Evolutionary conservation across 164 flowering plant species (phyloP).

Genomic region (Nymphaea thermarum): DNA sequence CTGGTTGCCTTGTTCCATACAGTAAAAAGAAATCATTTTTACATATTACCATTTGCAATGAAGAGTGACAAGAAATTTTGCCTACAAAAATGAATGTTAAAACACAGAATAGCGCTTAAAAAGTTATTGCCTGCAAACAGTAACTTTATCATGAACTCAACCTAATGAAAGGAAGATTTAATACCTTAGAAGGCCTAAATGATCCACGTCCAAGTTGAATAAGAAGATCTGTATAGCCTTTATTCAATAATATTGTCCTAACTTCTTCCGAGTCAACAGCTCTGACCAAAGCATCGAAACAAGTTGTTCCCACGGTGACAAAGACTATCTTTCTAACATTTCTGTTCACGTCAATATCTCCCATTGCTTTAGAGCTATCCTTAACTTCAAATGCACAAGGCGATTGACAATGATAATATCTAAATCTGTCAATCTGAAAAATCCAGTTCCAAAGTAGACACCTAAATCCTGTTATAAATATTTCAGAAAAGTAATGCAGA

Average conservation of each 20-base stretch:
- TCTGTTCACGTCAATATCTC: conserved; percentile 1
- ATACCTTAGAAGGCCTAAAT: conserved; percentile 57
- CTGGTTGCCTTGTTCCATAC: background rate
- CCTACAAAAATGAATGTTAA: background rate
- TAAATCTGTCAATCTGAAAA: background rate
- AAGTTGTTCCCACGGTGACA: conserved; percentile 87
- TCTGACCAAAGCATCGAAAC: conserved; percentile 72
- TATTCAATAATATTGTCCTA: conserved; percentile 35
- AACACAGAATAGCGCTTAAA: background rate
- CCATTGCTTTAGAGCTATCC: conserved; percentile 5
- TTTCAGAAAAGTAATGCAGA: background rate
- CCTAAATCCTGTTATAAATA: background rate
- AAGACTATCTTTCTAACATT: conserved; percentile 28
- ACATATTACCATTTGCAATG: background rate
- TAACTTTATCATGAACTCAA: background rate
- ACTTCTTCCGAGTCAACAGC: conserved; percentile 43
- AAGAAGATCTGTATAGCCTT: conserved; percentile 64
- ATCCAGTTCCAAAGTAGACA: background rate
- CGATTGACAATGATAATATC: background rate
- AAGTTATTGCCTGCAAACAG: background rate
- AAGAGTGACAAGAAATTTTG: background rate
- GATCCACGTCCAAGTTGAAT: conserved; percentile 88
- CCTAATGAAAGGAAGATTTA: background rate
- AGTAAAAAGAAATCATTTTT: background rate
- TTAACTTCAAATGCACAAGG: background rate